Conservation (phyloP, 805 yeast genomes). For the Yarrowia sp. region DNA sequence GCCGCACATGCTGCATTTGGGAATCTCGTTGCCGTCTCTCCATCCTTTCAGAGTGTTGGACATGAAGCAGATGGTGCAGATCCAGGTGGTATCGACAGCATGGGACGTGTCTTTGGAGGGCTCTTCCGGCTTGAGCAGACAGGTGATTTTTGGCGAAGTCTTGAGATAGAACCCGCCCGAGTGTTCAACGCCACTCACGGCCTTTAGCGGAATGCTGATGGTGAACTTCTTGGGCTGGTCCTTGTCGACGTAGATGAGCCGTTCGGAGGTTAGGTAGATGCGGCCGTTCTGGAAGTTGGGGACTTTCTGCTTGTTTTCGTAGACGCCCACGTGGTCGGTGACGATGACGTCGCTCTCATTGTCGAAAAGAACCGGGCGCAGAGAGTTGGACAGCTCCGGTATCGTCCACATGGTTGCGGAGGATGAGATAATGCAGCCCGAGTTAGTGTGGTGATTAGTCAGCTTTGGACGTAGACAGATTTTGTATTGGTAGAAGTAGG, state of each 20-base stretch:
- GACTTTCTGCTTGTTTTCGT: constrained; percentile 66
- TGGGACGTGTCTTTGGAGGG: neutral
- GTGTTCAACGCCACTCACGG: constrained; percentile 44
- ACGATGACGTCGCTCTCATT: constrained; percentile 54
- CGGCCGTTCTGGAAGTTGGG: constrained; percentile 69
- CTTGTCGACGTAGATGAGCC: constrained; percentile 73
- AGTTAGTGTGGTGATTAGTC: neutral
- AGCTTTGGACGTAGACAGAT: too few species aligned
- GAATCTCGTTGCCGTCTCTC: constrained; percentile 3
- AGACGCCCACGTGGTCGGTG: constrained; percentile 63
- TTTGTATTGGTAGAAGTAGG: too few species aligned
- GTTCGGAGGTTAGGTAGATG: constrained; percentile 66
- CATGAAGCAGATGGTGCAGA: constrained; percentile 85
- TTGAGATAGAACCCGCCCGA: constrained; percentile 55
- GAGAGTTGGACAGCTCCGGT: constrained; percentile 17
- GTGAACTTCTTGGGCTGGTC: constrained; percentile 44
- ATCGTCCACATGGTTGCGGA: constrained; percentile 22
- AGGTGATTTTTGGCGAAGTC: constrained; percentile 73
- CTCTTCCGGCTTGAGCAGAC: constrained; percentile 39
- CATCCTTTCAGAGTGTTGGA: constrained; percentile 48
- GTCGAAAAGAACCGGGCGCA: constrained; percentile 25
- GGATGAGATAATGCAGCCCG: neutral
- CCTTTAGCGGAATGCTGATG: constrained; percentile 48
- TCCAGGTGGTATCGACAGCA: constrained; percentile 52
- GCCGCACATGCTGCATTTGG: constrained; percentile 20